Base-by-base conservation (phyloP, 2,329 filamentous ascomycete species). In the Thelonectria blattea region DNA sequence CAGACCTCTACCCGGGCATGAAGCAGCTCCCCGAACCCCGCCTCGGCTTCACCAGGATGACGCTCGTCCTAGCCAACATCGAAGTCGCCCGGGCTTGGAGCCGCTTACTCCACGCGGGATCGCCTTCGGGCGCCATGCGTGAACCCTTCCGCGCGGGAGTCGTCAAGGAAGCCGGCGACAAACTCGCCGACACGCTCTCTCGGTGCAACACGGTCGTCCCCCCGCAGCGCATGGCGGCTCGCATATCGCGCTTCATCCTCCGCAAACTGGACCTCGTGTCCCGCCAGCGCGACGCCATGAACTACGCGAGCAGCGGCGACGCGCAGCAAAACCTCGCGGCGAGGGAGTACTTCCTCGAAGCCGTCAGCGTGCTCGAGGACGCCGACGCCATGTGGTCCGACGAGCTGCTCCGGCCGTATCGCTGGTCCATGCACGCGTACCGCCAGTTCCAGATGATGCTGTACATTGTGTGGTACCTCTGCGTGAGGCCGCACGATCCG, bases 31-130 rank as follows among this genome's bases (percentile, higher is more conserved):
- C 83, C 0, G 65, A 76, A 0, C 78, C 83, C 12, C 77, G 81
- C 2, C 65, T 72, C 2, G 81, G 82, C 15, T 87, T 84, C 71
- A 88, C 86, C 0, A 80, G 84, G 30, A 86, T 87, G 80, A 82
- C 84, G 0, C 81, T 86, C 57, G 78, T 77, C 11, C 69, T 88
- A 3, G 79, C 85, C n/a, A 78, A 79, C 5, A 83, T 82, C 63
- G 81, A 86, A 50, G 78, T 84, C 1, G 76, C 79, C 1, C 62
- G 65, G 15, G 66, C 63, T 1, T 70, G 71, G 58, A 65, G 65
- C 11, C 66, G 60, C 0, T 56, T 74, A 3, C 60, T 72, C 2
- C 58, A 73, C 41, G 65, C 62, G 1, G 64, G 58, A 1, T 61
- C 68, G 0, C 45, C 62, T 3, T 51, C 58, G 1, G 60, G 32